A percentile compares a stretch with the other conserved stretches of the same genome.
phyloP scores from a whole-genome alignment of 2,329 filamentous ascomycete genomes.

The Cercospora canescens region DNA sequence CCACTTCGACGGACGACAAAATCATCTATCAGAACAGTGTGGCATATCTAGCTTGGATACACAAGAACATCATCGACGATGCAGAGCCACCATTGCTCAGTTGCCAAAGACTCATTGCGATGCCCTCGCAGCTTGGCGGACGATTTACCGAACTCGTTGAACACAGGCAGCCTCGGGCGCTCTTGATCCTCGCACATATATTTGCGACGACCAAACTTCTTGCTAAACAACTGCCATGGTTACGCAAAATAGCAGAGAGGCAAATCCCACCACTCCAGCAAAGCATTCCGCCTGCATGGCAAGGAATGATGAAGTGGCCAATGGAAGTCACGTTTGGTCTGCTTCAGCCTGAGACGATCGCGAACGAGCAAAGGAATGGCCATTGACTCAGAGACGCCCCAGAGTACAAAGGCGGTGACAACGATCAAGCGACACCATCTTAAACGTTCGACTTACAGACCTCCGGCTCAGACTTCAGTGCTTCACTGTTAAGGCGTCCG shows the following conservation, averaged over 20 bases:
- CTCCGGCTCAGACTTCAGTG: neutral
- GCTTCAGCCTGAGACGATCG: neutral
- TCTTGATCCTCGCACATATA: constrained; percentile 27
- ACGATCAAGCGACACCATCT: neutral
- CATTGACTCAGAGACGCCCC: neutral
- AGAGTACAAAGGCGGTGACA: neutral
- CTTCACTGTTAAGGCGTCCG: neutral
- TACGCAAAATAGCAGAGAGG: constrained; percentile 26
- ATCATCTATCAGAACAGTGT: constrained; percentile 24
- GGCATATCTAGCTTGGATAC: constrained; percentile 27
- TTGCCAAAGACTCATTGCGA: constrained; percentile 27
- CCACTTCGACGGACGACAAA: constrained; percentile 20
- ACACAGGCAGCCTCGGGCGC: constrained; percentile 23
- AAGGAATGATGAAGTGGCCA: constrained; percentile 28
- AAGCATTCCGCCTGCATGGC: constrained; percentile 24
- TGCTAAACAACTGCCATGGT: constrained; percentile 26
- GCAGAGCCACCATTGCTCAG: constrained; percentile 22
- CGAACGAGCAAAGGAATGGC: neutral
- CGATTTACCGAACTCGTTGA: constrained; percentile 29
- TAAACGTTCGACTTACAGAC: too few relatives aligned
- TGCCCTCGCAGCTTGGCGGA: constrained; percentile 28
- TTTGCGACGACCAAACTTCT: constrained; percentile 31
- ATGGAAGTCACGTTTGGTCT: constrained; percentile 16
- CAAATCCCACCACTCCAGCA: constrained; percentile 18
- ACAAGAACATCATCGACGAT: constrained; percentile 25